Evolutionary conservation across 1,284 basidiomycete genomes (phyloP), one percentile per base, ranked within the genome.

Genomic region (Termitomyces sp.): DNA sequence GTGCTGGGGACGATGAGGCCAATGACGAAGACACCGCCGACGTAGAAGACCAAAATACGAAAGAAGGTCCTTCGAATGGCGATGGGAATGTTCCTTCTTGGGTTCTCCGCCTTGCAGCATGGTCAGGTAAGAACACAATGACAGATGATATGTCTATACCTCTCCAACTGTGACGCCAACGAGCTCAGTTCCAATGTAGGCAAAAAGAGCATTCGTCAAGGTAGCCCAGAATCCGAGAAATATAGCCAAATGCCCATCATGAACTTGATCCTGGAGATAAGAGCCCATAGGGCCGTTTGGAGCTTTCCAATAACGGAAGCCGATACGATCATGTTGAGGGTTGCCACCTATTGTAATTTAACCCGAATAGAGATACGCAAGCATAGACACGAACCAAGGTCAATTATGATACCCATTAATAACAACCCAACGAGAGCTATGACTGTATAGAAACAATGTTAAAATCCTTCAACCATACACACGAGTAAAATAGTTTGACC

Each of bases 21-120:
- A 62, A 88, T 82, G 39, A 86, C 79, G 55, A 90, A 86, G 16
- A 82, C 82, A 33, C 77, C 79, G 21, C 81, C 78, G 33, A 85
- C 73, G 60, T 91, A 91, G 76, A 92, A 91, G 48, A 91, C 57
- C 37, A 75, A 58, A 49, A 74, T 76, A 50, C 76, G 72, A 57
- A 70, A 75, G 60, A 78, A 80, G 26, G 75, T 79, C 52, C 72
- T 66, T 49, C 69, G 64, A 33, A 78, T 75, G 26, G 76, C 79
- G 54, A 71, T 70, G 3, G 75, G 75, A 39, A 77, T 76, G 33
- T 74, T 76, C 44, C 66, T 67, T 49, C 75, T 67, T 14, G 74
- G 75, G 57, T 78, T 74, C 57, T 77, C 69, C 18, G 73, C 72
- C 66, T 72, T 48, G 6, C 24, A 35, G 14, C 41, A 42, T 39